Conservation (phyloP, 768 basidiomycete genomes). For the Floccularia luteovirens region DNA sequence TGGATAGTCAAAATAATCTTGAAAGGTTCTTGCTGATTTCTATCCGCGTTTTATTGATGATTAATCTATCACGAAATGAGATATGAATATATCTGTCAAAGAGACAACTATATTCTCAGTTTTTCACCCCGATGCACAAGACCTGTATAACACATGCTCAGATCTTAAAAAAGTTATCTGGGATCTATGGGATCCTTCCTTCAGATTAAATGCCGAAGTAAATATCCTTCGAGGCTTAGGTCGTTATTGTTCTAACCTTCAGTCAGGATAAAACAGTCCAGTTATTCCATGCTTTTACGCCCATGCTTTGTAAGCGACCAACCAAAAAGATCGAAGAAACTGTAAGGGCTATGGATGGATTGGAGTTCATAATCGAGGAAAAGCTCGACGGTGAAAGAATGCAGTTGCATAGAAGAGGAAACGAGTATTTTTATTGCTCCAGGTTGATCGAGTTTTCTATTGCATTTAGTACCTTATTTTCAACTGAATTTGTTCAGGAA, state of each 20-base stretch:
- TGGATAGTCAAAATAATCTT: conserved; percentile 97
- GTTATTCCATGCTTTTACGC: conserved; percentile 82
- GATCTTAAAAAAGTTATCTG: conserved; percentile 92
- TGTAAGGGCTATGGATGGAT: conserved; percentile 74
- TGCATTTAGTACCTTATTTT: conserved; percentile 1
- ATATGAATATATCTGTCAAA: conserved; percentile 88
- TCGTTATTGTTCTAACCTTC: conserved; percentile 1
- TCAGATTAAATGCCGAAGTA: conserved; percentile 57
- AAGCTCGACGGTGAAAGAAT: conserved; percentile 97
- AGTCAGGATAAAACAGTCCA: conserved; percentile 76
- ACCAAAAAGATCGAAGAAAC: conserved; percentile 76
- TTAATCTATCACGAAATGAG: conserved; percentile 40
- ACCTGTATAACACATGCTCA: conserved; percentile 93
- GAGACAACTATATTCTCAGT: conserved; percentile 89
- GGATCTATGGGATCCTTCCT: conserved; percentile 74
- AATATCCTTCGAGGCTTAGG: background rate
- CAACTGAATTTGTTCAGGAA: conserved; percentile 48
- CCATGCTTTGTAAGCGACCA: conserved; percentile 92
- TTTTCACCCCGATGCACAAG: conserved; percentile 92
- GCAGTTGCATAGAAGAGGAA: conserved; percentile 89
- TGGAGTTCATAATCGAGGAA: conserved; percentile 88
- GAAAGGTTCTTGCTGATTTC: conserved; percentile 51
- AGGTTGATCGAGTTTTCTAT: conserved; percentile 36
- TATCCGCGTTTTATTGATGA: background rate
- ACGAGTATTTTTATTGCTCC: conserved; percentile 90